A percentile compares a stretch with the other conserved stretches of the same genome.
Conservation (phyloP, 1,284 basidiomycete genomes). For the Trichosporon coremiiforme region DNA sequence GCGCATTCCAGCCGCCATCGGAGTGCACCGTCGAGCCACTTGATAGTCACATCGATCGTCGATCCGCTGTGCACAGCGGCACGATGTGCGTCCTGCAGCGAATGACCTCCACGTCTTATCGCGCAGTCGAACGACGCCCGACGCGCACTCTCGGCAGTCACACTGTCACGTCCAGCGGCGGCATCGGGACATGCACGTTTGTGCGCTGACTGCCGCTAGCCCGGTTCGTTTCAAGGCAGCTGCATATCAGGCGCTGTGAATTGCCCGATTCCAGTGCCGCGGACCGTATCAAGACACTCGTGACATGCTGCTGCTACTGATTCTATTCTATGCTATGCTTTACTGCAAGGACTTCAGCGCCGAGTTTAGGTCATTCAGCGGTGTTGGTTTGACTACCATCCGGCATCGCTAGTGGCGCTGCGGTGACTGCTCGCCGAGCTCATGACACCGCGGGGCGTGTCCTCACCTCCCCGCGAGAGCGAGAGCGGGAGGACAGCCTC, state of each 20-base stretch:
- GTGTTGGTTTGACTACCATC: slow-evolving; percentile 26
- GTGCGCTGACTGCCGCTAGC: not conserved
- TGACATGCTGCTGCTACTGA: not conserved
- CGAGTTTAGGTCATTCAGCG: not conserved
- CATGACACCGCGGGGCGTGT: slow-evolving; percentile 51
- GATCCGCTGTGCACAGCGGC: not conserved
- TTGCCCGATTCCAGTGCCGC: not conserved
- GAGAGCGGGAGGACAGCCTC: slow-evolving; percentile 57
- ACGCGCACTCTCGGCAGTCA: not conserved
- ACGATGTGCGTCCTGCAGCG: not conserved
- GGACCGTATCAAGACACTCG: not conserved
- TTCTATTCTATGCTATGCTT: not conserved
- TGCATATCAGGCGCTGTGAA: not conserved
- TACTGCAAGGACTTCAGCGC: not conserved
- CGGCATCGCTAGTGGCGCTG: slow-evolving; percentile 38
- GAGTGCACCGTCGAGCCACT: too few species aligned
- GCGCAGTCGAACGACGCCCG: not conserved
- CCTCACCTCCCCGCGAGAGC: slow-evolving; percentile 49
- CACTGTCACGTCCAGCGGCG: not conserved
- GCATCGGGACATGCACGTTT: not conserved
- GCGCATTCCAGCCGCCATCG: not conserved
- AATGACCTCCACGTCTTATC: not conserved
- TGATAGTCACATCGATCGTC: not conserved
- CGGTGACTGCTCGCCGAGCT: slow-evolving; percentile 53
- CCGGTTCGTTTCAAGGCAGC: too few species aligned